Conservation (phyloP, 148 eudicot genomes). For the Arbutus unedo region DNA sequence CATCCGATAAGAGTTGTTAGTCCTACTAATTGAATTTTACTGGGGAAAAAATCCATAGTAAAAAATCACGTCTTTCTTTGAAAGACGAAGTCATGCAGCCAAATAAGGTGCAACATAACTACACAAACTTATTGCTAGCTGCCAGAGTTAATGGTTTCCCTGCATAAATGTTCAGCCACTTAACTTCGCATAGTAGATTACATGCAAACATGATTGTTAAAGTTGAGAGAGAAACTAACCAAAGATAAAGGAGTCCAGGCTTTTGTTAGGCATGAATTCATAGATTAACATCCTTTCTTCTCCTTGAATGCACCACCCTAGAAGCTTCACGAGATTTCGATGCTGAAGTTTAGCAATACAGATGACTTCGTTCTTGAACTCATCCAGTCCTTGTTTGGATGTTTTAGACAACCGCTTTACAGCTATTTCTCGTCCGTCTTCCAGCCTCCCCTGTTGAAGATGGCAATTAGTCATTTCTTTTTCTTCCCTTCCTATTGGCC, state of each 20-base stretch:
- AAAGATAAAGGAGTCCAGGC: constrained; percentile 4
- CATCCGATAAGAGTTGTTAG: not conserved
- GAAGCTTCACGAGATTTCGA: constrained; percentile 27
- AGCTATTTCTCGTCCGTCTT: constrained; percentile 24
- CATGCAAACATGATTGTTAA: not conserved
- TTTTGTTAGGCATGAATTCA: not conserved
- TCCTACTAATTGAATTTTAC: not conserved
- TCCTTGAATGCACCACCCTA: constrained; percentile 21
- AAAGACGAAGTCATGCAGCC: not conserved
- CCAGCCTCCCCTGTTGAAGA: constrained; percentile 17
- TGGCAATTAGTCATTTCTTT: not conserved
- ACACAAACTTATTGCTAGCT: not conserved
- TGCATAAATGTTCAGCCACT: not conserved
- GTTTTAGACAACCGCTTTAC: constrained; percentile 22
- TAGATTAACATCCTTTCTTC: constrained; percentile 25
- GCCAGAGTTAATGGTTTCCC: not conserved
- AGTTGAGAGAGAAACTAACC: constrained; percentile 10
- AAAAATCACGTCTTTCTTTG: not conserved
- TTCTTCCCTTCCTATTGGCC: not conserved
- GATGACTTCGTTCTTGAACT: constrained; percentile 26
- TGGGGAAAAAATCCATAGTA: not conserved
- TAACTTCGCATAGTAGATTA: not conserved
- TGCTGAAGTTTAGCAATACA: constrained; percentile 27
- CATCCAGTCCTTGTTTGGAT: constrained; percentile 25
- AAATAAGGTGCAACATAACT: not conserved